Conservation (phyloP, 1,284 basidiomycete genomes). For the Taiwanofungus camphoratus region DNA sequence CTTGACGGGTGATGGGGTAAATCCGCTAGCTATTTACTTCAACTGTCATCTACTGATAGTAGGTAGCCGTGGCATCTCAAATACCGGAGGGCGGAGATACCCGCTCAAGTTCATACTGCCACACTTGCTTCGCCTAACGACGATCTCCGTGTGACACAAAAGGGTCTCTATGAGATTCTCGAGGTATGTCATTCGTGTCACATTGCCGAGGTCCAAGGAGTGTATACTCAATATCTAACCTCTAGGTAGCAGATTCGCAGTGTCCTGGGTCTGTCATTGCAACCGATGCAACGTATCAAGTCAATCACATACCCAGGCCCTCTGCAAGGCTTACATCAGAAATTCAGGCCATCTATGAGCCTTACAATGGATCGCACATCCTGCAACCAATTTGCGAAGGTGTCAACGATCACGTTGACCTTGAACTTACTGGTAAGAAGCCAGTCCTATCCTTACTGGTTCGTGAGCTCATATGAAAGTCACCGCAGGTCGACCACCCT, state of each 20-base stretch:
- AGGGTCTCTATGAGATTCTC: constrained; percentile 74
- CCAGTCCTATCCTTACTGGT: background rate
- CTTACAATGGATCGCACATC: constrained; percentile 62
- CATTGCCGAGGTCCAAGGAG: background rate
- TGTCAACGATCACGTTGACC: constrained; percentile 70
- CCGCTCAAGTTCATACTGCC: constrained; percentile 38
- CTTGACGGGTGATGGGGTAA: constrained; percentile 81
- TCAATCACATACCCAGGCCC: constrained; percentile 76
- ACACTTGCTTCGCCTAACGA: constrained; percentile 64
- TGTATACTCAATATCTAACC: background rate
- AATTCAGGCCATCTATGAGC: constrained; percentile 47
- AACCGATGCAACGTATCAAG: constrained; percentile 58
- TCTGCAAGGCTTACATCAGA: constrained; percentile 53
- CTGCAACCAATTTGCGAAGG: constrained; percentile 80
- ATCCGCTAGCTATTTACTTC: constrained; percentile 22
- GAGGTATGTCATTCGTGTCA: constrained; percentile 41
- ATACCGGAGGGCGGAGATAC: constrained; percentile 58
- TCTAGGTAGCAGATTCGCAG: constrained; percentile 72
- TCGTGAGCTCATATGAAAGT: constrained; percentile 6
- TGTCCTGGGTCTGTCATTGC: constrained; percentile 73
- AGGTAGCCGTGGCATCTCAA: constrained; percentile 79
- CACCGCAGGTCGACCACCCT: constrained; percentile 67
- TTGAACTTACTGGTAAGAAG: constrained; percentile 67
- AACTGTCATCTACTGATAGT: constrained; percentile 2
- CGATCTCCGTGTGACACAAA: constrained; percentile 59